Base-by-base conservation (phyloP, 768 basidiomycete genomes). In the Amanita muscaria region DNA sequence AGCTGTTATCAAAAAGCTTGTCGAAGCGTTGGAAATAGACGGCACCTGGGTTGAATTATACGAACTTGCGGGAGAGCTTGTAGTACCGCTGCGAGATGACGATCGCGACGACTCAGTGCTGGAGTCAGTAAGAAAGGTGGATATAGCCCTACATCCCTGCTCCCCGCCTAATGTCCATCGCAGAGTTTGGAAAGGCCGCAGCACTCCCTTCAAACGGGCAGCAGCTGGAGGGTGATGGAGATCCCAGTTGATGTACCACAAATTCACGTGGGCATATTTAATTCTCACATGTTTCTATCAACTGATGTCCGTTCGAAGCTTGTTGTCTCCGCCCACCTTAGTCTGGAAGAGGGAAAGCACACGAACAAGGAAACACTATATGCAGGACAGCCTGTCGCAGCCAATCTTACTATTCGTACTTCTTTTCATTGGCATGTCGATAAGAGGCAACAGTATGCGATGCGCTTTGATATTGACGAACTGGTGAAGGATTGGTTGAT, bases 371-470 rank as follows among this genome's bases (percentile, higher is more conserved):
- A 63, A 3, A 68, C 73, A 2, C 64, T 86, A 52, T 92, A 88
- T 54, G 90, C 92, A 18, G 93, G 93, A 0, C 88, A 93, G 53
- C 87, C 91, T 0, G 73, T 94, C n/a, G 66, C 76, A 14, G 80
- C 80, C 1, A 68, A 66, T 9, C 62, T 96, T 25, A 70, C 66
- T 1, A 76, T 97, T 21, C 67, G 67, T 27, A 87, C 84, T 0
- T 81, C 83, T 3, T 83, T 88, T 55, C 79, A 83, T 50, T 93
- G 90, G 91, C 73, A 80, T 24, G 66, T 72, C 5, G 65, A 54
- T 51, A 60, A 70, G 38, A 52, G 59, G 22, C 63, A 59, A 16
- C 62, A 60, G 43, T 83, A 80, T 56, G 55, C 62, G 31, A 70
- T 93, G 63, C 74, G 81, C 29, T 97, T 84, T 56, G 88, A 92